Evolutionary conservation across 176 grass and related monocot genomes (phyloP), one percentile per base, ranked within the genome.

Genomic region (Pontederia crassipes): DNA sequence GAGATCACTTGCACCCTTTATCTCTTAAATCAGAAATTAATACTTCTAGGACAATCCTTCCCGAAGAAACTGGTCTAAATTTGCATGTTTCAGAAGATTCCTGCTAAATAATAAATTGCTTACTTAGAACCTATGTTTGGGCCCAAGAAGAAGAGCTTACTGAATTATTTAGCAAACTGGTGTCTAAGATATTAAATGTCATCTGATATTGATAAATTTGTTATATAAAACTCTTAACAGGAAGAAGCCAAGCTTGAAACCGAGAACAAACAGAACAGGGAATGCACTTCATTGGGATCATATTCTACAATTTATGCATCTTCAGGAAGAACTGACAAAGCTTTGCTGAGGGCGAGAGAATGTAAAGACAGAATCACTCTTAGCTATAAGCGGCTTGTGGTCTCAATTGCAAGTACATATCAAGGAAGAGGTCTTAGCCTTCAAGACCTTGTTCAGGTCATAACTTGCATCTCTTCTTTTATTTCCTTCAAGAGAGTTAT

Each of bases 391-490:
- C 56, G 69, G 17, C 55, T 80, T 7, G 77, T 80, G 16, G 72
- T 74, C 55, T 74, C 70, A 17, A 62, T 80, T 49, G 70, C 77
- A 53, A 20, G 29, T 8, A 28, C 55, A 29, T 80, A 80, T 16
- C 59, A 74, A 18, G 70, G 77, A 29, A 68, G 53, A 67, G 62
- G 70, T 14, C 29, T 68, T 24, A 62, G 63, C 77, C 47, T 74
- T 6, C 57, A 80, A 15, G 77, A 80, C 29, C 62, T 80, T 40
- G 53, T 80, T 57, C 77, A 80, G 77, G 77, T 74, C 6, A 40
- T 40, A 40, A 40, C 32, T 40, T 40, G 2, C 32, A 40, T 40
- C 32, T 40, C 6, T 24, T 24, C 20, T 24, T 24, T 24, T 24
- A 24, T 24, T 24, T 24, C 20, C 20, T 24, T 0, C 20, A 24